phyloP scores from a whole-genome alignment of 441 rosid species.

The Francoa sonchifolia region DNA sequence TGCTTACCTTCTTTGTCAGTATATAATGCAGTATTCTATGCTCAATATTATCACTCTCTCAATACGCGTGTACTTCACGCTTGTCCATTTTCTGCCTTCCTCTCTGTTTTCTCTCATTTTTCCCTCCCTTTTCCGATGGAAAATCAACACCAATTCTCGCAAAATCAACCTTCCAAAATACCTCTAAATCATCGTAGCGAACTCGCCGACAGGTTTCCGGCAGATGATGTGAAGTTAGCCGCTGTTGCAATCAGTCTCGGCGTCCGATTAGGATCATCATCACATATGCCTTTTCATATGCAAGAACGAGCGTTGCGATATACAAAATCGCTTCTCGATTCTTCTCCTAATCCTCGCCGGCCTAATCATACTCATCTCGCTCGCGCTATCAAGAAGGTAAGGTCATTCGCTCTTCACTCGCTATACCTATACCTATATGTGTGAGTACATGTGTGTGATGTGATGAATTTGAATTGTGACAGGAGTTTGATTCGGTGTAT shows the following conservation, averaged over 20 bases:
- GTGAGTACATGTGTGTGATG: background rate
- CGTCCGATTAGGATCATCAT: conserved; percentile 22
- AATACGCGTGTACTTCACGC: too few relatives aligned
- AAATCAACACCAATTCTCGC: too few relatives aligned
- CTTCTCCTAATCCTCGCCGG: conserved; percentile 11
- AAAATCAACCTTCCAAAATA: too few relatives aligned
- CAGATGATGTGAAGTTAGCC: conserved; percentile 20
- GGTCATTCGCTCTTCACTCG: conserved; percentile 5
- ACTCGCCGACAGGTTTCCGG: conserved; percentile 7
- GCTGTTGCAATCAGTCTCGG: conserved; percentile 21
- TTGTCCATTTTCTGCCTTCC: too few relatives aligned
- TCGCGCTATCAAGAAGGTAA: conserved; percentile 23
- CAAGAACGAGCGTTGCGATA: conserved; percentile 23
- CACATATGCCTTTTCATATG: conserved; percentile 24
- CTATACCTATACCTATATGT: background rate
- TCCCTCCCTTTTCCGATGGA: too few relatives aligned
- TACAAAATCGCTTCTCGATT: conserved; percentile 17
- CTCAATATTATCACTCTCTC: too few relatives aligned
- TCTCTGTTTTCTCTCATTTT: too few relatives aligned
- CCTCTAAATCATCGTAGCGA: too few relatives aligned
- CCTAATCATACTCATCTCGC: conserved; percentile 20
- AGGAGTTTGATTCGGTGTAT: conserved; percentile 20
- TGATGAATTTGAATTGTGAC: background rate
- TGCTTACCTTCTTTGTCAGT: too few relatives aligned
- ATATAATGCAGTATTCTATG: too few relatives aligned